Percentiles rank a stretch among this genome's conserved stretches.
Evolutionary conservation across 768 basidiomycete species (phyloP).

Genomic region (Strobilomyces echinocephalus): DNA sequence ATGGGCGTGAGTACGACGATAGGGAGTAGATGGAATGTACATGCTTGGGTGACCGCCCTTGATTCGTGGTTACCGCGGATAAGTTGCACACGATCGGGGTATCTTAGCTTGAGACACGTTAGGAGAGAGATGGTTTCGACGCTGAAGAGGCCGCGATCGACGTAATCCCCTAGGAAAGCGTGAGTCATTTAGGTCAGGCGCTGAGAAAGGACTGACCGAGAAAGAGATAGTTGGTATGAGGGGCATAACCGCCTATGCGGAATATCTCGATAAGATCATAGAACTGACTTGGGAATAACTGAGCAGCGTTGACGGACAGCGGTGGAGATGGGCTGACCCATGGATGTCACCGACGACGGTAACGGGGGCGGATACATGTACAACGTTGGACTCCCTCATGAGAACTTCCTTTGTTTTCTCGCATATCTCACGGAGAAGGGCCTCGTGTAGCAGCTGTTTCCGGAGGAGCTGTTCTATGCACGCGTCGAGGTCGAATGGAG

Average conservation of each 20-base stretch:
- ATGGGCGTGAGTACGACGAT: slow-evolving; percentile 11
- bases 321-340: slow-evolving; percentile 60
- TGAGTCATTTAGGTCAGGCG: slow-evolving; percentile 1
- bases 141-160: slow-evolving; percentile 95
- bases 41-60: slow-evolving; percentile 93
- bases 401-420: slow-evolving; percentile 99
- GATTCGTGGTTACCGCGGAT: slow-evolving; percentile 98
- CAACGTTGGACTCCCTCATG: slow-evolving; percentile 98
- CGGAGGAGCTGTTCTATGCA: slow-evolving; percentile 87
- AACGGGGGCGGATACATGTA: slow-evolving; percentile 93
- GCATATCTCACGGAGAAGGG: slow-evolving; percentile 94
- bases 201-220: slow-evolving; percentile 59
- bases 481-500: slow-evolving; percentile 91
- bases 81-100: slow-evolving; percentile 93
- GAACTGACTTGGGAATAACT: slow-evolving; percentile 75
- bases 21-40: slow-evolving; percentile 29
- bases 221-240: slow-evolving; percentile 97
- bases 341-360: slow-evolving; percentile 99
- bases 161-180: slow-evolving; percentile 78
- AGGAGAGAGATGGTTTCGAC: slow-evolving; percentile 98
- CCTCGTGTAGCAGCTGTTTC: slow-evolving; percentile 93
- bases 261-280: slow-evolving; percentile 99
- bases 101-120: slow-evolving; percentile 94
- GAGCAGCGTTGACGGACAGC: slow-evolving; percentile 29
- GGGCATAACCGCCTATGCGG: slow-evolving; percentile 94